Evolutionary conservation across 257 asterid genomes (phyloP).

Genomic region (Oldenlandia corymbosa): DNA sequence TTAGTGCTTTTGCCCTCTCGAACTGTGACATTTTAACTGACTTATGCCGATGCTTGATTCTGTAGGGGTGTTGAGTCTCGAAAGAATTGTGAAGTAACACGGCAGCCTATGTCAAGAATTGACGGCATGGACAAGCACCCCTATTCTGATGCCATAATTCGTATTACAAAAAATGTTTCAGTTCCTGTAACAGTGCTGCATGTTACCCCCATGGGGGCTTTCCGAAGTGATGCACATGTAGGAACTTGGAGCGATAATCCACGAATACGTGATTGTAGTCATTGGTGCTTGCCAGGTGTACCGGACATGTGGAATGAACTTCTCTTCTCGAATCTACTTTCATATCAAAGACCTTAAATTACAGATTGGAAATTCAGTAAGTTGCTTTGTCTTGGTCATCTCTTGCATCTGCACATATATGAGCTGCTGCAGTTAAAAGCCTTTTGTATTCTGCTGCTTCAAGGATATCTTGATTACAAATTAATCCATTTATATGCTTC

Average conservation of each 20-base stretch:
- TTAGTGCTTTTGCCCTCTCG: neutral
- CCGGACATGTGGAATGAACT: slow-evolving; percentile 88
- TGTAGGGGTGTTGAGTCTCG: slow-evolving; percentile 46
- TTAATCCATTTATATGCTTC: neutral
- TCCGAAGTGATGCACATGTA: slow-evolving; percentile 74
- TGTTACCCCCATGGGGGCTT: slow-evolving; percentile 70
- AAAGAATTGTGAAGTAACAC: slow-evolving; percentile 63
- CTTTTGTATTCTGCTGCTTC: neutral
- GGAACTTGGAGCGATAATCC: slow-evolving; percentile 78
- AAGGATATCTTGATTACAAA: neutral
- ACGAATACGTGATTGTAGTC: slow-evolving; percentile 84
- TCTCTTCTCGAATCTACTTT: slow-evolving; percentile 46
- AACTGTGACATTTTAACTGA: neutral
- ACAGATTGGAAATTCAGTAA: slow-evolving; percentile 13
- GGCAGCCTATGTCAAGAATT: slow-evolving; percentile 33
- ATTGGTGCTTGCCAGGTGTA: slow-evolving; percentile 94
- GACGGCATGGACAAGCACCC: slow-evolving; percentile 41
- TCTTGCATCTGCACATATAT: neutral
- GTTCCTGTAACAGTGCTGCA: slow-evolving; percentile 52
- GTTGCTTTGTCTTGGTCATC: slow-evolving; percentile 11
- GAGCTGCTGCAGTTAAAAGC: neutral
- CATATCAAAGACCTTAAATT: slow-evolving; percentile 13
- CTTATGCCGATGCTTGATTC: slow-evolving; percentile 12
- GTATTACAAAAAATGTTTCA: slow-evolving; percentile 36
- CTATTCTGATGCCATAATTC: slow-evolving; percentile 54